These are phyloP conservation scores for Apophysomyces variabilis DNA, from an alignment of 371 early-diverging fungal genomes.

Conservation along the genomic window DNA sequence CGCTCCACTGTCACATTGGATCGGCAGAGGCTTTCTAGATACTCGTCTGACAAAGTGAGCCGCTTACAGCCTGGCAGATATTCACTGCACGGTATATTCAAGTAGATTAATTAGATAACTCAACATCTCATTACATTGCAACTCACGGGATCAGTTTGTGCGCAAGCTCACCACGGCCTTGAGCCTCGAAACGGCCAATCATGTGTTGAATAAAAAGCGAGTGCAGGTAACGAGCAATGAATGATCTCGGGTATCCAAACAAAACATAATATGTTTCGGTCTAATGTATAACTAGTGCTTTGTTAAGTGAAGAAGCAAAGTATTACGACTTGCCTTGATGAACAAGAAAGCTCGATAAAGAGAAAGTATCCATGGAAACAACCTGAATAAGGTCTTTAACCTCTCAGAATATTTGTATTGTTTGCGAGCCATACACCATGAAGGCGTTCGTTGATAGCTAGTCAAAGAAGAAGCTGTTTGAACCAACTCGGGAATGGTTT, in stretches of 20 bases:
- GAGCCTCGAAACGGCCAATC: constrained; percentile 8
- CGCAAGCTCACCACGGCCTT: constrained; percentile 25
- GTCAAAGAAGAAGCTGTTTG: constrained; percentile 16
- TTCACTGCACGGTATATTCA: background rate
- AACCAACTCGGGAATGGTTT: constrained; percentile 25
- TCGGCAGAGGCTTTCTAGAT: constrained; percentile 27
- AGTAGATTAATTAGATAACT: too few relatives aligned
- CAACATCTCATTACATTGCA: too few relatives aligned
- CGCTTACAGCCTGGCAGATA: constrained; percentile 35
- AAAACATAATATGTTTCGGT: constrained; percentile 12
- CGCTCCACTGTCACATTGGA: constrained; percentile 26
- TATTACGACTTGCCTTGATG: constrained; percentile 5
- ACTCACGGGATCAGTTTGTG: constrained; percentile 18
- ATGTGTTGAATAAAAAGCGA: constrained; percentile 10
- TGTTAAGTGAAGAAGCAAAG: constrained; percentile 11
- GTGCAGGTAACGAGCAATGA: background rate
- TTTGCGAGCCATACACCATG: constrained; percentile 17
- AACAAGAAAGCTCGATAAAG: constrained; percentile 22
- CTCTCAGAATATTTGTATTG: constrained; percentile 18
- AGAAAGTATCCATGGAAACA: constrained; percentile 23
- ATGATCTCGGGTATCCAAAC: background rate
- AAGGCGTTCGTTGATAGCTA: constrained; percentile 29
- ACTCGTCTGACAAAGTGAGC: constrained; percentile 25
- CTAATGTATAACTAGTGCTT: too few relatives aligned
- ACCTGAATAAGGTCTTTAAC: constrained; percentile 20